Base-by-base conservation (phyloP, 352 stramenopile species). In the Phytopythium sindhum region DNA sequence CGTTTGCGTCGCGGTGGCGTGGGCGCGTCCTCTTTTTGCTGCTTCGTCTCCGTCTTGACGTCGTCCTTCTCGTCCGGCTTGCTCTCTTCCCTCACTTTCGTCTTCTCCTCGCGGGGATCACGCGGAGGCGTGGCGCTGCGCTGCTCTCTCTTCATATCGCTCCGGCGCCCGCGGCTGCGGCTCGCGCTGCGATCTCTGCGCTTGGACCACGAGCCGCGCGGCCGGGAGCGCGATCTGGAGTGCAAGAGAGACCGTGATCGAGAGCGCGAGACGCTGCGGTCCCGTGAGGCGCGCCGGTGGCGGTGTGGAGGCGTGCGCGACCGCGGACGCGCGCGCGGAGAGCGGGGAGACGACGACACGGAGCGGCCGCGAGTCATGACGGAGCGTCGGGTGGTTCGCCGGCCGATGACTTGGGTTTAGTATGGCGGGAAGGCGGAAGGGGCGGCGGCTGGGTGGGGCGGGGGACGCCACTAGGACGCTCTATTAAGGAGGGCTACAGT, bases 241-340 rank as follows among this genome's bases (percentile, higher is more conserved):
- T 60, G 57, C 26, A 51, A 63, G 29, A 54, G 60, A 2, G 69
- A 75, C 14, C 61, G 66, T 2, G 68, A 77, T 45, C 67, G 72
- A 12, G 69, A 77, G 24, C 57, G 69, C 54, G 61, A 63, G 24
- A 11, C 19, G 21, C 33, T 31, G 33, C 53, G 53, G 53, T 31
- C 33, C 15, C 50, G 50, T 15, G 24, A n/a, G 50, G 8, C 0
- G 14, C 28, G 31, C 21, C 53, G 53, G 31, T 33, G 33, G 31
- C 29, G 53, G 53, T 33, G 53, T 8, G 53, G 53, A 10, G 53
- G 21, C 19, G 53, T 31, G 29, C 53, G 53, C 31, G 21, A 45
- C 12, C 31, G 31, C 53, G 53, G 28, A 19, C 19, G 53, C 17
- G 50, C 12, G 50, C 50, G 50, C 26, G 50, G 23, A 14, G n/a